Conservation (phyloP, 2,329 filamentous ascomycete species). For the Aspergillus udagawae region DNA sequence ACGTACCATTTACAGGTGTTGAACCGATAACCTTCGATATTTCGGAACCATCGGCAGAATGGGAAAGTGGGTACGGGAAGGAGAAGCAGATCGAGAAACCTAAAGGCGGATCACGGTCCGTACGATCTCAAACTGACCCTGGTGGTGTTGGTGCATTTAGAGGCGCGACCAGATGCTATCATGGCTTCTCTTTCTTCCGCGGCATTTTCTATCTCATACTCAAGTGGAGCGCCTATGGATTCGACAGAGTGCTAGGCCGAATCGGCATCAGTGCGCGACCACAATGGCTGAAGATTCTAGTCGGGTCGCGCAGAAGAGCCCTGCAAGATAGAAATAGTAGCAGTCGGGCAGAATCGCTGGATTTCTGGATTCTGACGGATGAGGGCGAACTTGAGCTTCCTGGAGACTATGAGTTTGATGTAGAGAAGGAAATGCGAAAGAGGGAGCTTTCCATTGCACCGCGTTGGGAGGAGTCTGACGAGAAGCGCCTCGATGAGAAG, state of each 20-base stretch:
- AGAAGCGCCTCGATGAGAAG: conserved; percentile 66
- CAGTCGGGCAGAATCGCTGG: conserved; percentile 29
- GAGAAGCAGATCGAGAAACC: conserved; percentile 44
- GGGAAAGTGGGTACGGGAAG: conserved; percentile 45
- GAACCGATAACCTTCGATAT: conserved; percentile 34
- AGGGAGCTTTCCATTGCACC: conserved; percentile 47
- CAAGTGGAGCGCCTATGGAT: conserved; percentile 54
- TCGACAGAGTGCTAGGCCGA: conserved; percentile 52
- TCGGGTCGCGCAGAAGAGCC: conserved; percentile 25
- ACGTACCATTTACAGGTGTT: conserved; percentile 26
- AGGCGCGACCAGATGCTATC: conserved; percentile 70
- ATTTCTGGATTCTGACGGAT: conserved; percentile 53
- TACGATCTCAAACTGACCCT: conserved; percentile 33
- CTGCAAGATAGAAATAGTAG: conserved; percentile 10
- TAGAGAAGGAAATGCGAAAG: conserved; percentile 73
- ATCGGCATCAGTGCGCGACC: conserved; percentile 62
- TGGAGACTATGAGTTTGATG: conserved; percentile 64
- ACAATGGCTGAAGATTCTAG: conserved; percentile 53
- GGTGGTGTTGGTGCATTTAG: conserved; percentile 76
- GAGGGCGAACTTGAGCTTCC: conserved; percentile 55
- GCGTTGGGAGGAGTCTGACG: conserved; percentile 47
- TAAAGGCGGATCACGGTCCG: conserved; percentile 29
- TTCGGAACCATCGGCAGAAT: conserved; percentile 28
- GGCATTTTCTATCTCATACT: conserved; percentile 66
- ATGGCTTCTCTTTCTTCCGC: conserved; percentile 69